Evolutionary conservation across 345 rosid genomes (phyloP).

Genomic region (Boechera divaricarpa): DNA sequence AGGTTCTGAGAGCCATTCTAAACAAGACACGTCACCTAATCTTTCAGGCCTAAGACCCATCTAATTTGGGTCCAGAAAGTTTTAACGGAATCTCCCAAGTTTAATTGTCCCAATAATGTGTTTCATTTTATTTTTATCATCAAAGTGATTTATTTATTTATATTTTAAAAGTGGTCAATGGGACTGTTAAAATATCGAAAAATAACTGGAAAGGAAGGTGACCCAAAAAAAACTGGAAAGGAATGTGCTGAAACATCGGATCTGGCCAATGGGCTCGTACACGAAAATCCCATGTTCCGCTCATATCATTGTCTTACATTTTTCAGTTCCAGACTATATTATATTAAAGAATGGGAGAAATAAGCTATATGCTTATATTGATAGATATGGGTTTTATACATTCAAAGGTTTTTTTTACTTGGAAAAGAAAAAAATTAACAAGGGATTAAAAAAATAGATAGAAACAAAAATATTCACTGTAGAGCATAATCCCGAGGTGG

Average conservation of each 20-base stretch:
- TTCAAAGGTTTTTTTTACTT: too few species aligned
- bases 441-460: neutral
- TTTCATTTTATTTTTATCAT: too few species aligned
- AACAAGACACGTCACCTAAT: constrained; percentile 29
- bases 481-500: neutral
- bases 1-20: constrained; percentile 29
- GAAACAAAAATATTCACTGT: neutral
- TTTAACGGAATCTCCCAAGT: neutral
- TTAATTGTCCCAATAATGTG: neutral
- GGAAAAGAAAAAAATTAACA: too few species aligned
- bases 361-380: neutral
- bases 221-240: neutral
- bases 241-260: constrained; percentile 41
- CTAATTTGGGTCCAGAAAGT: neutral
- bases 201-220: constrained; percentile 12
- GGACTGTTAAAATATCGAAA: neutral
- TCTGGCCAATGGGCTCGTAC: constrained; percentile 31
- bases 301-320: constrained; percentile 25
- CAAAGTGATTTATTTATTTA: too few species aligned
- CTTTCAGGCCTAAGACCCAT: constrained; percentile 3
- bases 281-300: constrained; percentile 32
- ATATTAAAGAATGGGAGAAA: constrained; percentile 4
- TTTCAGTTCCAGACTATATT: neutral
- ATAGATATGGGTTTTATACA: neutral
- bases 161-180: neutral